Percentiles rank a stretch among this genome's conserved stretches.
Conservation (phyloP, 2,329 filamentous ascomycete species). For the Akanthomyces dipterigenus region DNA sequence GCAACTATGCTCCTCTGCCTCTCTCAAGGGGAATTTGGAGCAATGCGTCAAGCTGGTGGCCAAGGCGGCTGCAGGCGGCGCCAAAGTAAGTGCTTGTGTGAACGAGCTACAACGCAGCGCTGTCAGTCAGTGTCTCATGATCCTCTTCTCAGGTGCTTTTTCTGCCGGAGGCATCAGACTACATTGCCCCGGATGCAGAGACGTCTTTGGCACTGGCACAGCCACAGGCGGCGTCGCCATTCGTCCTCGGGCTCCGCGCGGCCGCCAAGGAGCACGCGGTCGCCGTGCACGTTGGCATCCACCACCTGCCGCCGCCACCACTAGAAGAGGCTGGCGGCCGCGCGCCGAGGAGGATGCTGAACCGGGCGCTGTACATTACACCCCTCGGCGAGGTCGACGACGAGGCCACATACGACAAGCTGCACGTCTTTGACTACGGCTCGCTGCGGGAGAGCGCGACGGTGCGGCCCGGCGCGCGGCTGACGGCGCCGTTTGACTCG, state of each 20-base stretch:
- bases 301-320: slow-evolving; percentile 53
- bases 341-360: slow-evolving; percentile 33
- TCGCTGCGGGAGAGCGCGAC: slow-evolving; percentile 44
- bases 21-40: slow-evolving; percentile 69
- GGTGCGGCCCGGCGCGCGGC: slow-evolving; percentile 59
- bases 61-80: slow-evolving; percentile 68
- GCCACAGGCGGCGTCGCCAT: slow-evolving; percentile 58
- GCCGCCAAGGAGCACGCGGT: slow-evolving; percentile 58
- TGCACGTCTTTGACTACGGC: slow-evolving; percentile 78
- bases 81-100: slow-evolving; percentile 52
- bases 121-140: slow-evolving; percentile 14
- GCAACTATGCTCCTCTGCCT: slow-evolving; percentile 80
- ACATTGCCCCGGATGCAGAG: slow-evolving; percentile 63
- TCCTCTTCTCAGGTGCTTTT: slow-evolving; percentile 59
- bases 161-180: slow-evolving; percentile 86
- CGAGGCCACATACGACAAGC: slow-evolving; percentile 64
- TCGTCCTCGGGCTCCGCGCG: slow-evolving; percentile 67
- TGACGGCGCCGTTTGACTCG: slow-evolving; percentile 66
- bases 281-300: slow-evolving; percentile 80
- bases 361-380: slow-evolving; percentile 47
- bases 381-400: slow-evolving; percentile 35
- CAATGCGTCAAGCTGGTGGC: slow-evolving; percentile 68
- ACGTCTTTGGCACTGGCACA: slow-evolving; percentile 66
- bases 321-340: slow-evolving; percentile 13
- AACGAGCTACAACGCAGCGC: neutral